A percentile compares a stretch with the other conserved stretches of the same genome.
Conservation (phyloP, 352 stramenopile genomes). For the Aphanomyces astaci region DNA sequence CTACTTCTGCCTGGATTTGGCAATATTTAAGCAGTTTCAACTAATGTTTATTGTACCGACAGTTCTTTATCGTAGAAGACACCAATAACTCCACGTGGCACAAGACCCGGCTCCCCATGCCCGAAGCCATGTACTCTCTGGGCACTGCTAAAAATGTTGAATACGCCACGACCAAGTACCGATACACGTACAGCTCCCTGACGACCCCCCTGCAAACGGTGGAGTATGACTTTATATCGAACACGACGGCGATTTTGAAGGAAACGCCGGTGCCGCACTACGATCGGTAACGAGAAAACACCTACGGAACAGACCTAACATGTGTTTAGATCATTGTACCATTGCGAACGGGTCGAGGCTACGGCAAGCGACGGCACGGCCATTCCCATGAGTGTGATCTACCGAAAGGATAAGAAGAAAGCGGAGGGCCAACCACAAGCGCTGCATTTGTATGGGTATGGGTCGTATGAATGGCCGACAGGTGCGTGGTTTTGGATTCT, state of each 20-base stretch:
- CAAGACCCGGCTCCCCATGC: constrained; percentile 71
- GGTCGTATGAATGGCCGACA: constrained; percentile 91
- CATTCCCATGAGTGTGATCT: constrained; percentile 77
- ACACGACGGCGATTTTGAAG: constrained; percentile 80
- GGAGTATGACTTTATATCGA: constrained; percentile 69
- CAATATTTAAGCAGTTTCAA: no score
- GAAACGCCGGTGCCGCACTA: constrained; percentile 90
- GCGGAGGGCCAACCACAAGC: constrained; percentile 39
- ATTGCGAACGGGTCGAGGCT: constrained; percentile 85
- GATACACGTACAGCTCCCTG: constrained; percentile 90
- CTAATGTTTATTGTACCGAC: no score
- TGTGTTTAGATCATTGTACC: constrained; percentile 51
- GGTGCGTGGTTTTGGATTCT: no score
- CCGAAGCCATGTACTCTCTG: constrained; percentile 87
- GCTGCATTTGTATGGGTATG: constrained; percentile 93
- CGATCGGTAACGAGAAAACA: constrained; percentile 41
- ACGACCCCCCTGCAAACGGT: constrained; percentile 85
- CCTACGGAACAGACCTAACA: not conserved
- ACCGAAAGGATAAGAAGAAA: constrained; percentile 53
- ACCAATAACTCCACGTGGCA: constrained; percentile 16
- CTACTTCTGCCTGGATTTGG: no score
- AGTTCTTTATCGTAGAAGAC: no score
- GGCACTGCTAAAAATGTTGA: constrained; percentile 69
- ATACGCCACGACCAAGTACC: constrained; percentile 83
- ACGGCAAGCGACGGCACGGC: constrained; percentile 80